phyloP scores from a whole-genome alignment of 495 filamentous ascomycete genomes.

The Trichoderma erinaceum region DNA sequence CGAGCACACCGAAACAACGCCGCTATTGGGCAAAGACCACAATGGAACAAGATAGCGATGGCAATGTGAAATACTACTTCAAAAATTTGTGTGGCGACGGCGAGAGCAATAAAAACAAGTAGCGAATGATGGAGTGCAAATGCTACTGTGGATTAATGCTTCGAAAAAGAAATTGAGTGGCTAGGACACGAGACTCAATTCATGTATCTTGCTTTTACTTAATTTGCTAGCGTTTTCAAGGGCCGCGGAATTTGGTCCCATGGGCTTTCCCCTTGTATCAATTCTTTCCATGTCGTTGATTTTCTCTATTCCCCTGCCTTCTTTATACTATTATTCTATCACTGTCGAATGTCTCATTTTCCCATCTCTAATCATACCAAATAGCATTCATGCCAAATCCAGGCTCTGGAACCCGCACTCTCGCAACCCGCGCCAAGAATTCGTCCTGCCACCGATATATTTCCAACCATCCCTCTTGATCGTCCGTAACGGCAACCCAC shows the following conservation, averaged over 20 bases:
- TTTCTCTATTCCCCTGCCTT: neutral
- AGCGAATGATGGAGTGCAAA: neutral
- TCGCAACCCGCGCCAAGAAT: slow-evolving; percentile 66
- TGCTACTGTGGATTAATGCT: neutral
- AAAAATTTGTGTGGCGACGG: neutral
- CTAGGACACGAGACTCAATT: neutral
- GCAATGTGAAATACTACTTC: neutral
- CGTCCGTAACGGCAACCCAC: slow-evolving; percentile 78
- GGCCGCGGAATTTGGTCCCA: neutral
- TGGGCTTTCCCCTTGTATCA: neutral
- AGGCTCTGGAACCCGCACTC: slow-evolving; percentile 67
- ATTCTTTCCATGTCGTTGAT: neutral
- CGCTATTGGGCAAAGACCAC: neutral
- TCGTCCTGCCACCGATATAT: slow-evolving; percentile 79
- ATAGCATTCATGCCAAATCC: slow-evolving; percentile 89
- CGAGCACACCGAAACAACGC: neutral
- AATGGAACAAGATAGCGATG: slow-evolving; percentile 10
- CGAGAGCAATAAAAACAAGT: neutral
- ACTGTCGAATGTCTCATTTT: neutral
- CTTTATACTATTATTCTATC: neutral
- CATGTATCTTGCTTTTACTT: neutral
- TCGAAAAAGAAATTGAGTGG: neutral
- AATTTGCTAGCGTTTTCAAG: neutral
- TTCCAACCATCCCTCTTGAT: slow-evolving; percentile 78
- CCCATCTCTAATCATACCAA: slow-evolving; percentile 65